Evolutionary conservation across 306 rosid genomes (phyloP).

Genomic region (Oemleria cerasiformis): DNA sequence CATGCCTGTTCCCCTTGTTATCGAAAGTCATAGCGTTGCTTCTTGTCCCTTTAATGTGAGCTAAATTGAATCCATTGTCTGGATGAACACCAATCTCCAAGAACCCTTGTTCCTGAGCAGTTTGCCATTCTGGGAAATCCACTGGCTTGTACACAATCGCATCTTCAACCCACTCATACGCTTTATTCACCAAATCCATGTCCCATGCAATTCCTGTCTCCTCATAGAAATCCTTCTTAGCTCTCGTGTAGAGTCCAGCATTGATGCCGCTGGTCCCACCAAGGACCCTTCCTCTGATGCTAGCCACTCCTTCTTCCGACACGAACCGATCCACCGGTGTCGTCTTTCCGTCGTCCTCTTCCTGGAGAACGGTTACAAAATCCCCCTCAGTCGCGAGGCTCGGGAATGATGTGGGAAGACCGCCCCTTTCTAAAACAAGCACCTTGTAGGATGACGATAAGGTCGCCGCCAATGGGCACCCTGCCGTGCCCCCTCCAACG

Average conservation of each 20-base stretch:
- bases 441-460: conserved; percentile 24
- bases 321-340: conserved; percentile 6
- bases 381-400: neutral
- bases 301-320: conserved; percentile 27
- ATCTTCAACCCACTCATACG: conserved; percentile 32
- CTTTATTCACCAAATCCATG: conserved; percentile 13
- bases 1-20: conserved; percentile 15
- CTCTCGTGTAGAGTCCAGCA: conserved; percentile 25
- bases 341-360: conserved; percentile 11
- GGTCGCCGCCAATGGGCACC: conserved; percentile 40
- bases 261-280: conserved; percentile 35
- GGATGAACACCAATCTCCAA: conserved; percentile 14
- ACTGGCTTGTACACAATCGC: conserved; percentile 8
- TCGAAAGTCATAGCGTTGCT: conserved; percentile 22
- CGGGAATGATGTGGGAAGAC: neutral
- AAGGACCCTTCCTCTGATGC: conserved; percentile 21
- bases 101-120: neutral
- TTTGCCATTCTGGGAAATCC: conserved; percentile 1
- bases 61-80: conserved; percentile 16
- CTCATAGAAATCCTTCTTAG: neutral
- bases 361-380: neutral
- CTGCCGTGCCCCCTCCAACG: conserved; percentile 41
- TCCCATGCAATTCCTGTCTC: conserved; percentile 28
- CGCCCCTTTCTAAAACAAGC: conserved; percentile 34
- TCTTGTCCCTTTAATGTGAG: conserved; percentile 21